Evolutionary conservation across 805 yeast species (phyloP), one percentile per base, ranked within the genome.

Genomic region (Saccharomycopsis sp.): DNA sequence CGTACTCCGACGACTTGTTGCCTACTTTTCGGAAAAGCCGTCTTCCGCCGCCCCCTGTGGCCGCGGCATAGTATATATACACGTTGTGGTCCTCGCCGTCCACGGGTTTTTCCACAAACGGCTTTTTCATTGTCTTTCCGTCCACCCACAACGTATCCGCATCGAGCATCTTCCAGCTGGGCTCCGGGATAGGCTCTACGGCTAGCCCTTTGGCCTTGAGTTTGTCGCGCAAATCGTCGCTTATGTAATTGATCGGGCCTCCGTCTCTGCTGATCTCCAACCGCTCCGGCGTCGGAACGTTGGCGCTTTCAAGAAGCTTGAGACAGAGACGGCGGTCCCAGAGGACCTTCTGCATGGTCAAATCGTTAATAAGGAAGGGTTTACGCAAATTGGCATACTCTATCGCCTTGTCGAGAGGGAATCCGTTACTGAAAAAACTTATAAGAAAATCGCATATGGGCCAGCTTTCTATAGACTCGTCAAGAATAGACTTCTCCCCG

Each of bases 81-180:
- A 94, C 92, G 68, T 94, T 94, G 72, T 94, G 99, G 71, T 94
- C 97, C 72, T 94, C 99, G 56, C 99, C 99, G 71, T 94, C 97
- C 2, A 91, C 98, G 0, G 99, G 99, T 65, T 94, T 94, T 70
- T 94, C 99, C 37, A 94, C 99, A 76, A 84, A 94, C 4, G 99
- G 99, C 69, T 94, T 94, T 47, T 76, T 77, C 74, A 94, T 74
- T 7, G 75, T 74, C 65, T 80, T 71, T 7, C 95, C 97, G 64
- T 87, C 81, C 21, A 88, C 94, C 60, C 79, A 79, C 51, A 87
- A 75, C 1, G 97, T 85, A 60, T 92, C 95, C 56, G 87, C 94
- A 68, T 89, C 95, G 24, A 87, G 72, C 98, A 94, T 90, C 63
- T 78, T 78, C 92, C 96, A 90, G 9, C 71, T 69, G 0, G 96